These are phyloP conservation scores for Multifurca ochricompacta DNA, from an alignment of 768 basidiomycete genomes.

Conservation along the genomic window DNA sequence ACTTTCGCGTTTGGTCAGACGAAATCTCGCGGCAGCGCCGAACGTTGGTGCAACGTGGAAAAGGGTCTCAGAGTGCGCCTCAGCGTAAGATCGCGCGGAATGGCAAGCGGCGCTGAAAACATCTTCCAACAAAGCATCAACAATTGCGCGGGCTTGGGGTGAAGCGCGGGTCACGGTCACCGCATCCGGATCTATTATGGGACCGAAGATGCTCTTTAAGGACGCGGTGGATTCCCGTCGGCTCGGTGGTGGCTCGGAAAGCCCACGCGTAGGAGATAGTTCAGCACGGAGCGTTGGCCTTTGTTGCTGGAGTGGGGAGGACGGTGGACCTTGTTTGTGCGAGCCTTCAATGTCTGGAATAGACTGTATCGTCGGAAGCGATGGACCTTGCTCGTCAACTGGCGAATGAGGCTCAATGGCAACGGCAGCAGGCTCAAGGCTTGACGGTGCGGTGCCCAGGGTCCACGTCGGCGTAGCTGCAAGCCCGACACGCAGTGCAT, in stretches of 20 bases:
- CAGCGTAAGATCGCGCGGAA: constrained; percentile 59
- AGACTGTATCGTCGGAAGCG: constrained; percentile 30
- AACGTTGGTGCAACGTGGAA: constrained; percentile 56
- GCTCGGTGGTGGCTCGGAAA: constrained; percentile 12
- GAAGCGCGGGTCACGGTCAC: constrained; percentile 63
- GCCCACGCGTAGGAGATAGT: not conserved
- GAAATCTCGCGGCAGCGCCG: constrained; percentile 46
- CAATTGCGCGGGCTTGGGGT: constrained; percentile 52
- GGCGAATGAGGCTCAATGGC: constrained; percentile 14
- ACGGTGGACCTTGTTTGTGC: not conserved
- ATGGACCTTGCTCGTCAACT: constrained; percentile 4
- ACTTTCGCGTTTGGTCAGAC: constrained; percentile 61
- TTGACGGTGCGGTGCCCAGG: constrained; percentile 55
- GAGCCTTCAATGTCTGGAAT: constrained; percentile 25
- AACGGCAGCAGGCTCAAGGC: constrained; percentile 35
- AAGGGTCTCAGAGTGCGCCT: constrained; percentile 52
- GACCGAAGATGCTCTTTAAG: constrained; percentile 51
- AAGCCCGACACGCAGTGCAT: constrained; percentile 50
- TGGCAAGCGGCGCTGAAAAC: constrained; percentile 71
- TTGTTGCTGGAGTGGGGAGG: constrained; percentile 3
- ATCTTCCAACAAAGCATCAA: constrained; percentile 74
- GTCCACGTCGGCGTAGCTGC: constrained; percentile 37
- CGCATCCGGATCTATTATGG: constrained; percentile 43
- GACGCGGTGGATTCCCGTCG: constrained; percentile 60
- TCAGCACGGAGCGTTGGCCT: constrained; percentile 9